A percentile compares a stretch with the other conserved stretches of the same genome.
Conservation (phyloP, 768 basidiomycete genomes). For the Atractiella rhizophila region DNA sequence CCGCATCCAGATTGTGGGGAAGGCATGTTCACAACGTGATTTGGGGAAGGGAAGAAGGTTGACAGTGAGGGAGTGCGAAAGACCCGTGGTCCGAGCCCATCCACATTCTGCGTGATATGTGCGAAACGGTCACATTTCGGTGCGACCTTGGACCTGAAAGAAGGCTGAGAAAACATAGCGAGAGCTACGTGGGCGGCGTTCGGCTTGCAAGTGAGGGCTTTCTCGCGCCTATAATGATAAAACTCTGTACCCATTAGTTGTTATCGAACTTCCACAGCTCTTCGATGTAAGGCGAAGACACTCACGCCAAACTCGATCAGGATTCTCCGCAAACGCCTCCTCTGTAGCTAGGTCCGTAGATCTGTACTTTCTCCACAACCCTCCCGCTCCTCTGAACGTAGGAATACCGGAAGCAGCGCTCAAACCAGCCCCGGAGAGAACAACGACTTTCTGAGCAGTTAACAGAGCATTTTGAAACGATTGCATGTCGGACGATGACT, state of each 20-base stretch:
- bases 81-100: no score
- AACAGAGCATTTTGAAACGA: neutral
- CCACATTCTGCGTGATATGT: conserved; percentile 15
- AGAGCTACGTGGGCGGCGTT: conserved; percentile 36
- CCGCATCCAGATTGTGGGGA: no score
- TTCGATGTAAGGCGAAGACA: neutral
- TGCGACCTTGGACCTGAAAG: conserved; percentile 13
- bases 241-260: conserved; percentile 22
- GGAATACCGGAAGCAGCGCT: conserved; percentile 6
- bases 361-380: conserved; percentile 6
- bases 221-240: conserved; percentile 35
- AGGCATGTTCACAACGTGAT: no score
- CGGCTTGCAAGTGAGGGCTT: conserved; percentile 28
- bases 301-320: conserved; percentile 2
- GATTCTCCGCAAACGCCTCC: conserved; percentile 8
- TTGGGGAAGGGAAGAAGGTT: no score
- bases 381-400: conserved; percentile 6
- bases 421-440: conserved; percentile 2
- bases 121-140: conserved; percentile 17
- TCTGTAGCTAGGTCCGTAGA: conserved; percentile 8
- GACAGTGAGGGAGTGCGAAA: no score
- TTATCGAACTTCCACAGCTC: neutral
- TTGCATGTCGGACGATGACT: neutral
- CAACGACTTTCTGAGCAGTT: neutral
- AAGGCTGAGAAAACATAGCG: conserved; percentile 25